These are phyloP conservation scores for Fusarium luffae DNA, from an alignment of 2,329 filamentous ascomycete species.

Conservation along the genomic window DNA sequence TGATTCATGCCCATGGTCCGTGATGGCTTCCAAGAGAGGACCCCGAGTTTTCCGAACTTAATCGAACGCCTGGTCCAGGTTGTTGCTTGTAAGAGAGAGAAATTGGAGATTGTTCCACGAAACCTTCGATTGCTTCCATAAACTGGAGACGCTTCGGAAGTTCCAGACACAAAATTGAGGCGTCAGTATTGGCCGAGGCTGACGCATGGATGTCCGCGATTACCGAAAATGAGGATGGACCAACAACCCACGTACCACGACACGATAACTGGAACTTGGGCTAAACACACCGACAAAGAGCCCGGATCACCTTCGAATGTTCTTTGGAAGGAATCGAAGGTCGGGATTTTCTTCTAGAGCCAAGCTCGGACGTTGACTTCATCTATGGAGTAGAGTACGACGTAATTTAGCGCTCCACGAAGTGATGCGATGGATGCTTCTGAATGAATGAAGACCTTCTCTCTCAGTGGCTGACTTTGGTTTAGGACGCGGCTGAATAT, in stretches of 20 bases:
- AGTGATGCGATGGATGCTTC: background rate
- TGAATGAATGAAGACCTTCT: background rate
- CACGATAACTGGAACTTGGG: background rate
- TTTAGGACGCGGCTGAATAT: background rate
- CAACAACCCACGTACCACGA: slow-evolving; percentile 1
- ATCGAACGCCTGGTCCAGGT: slow-evolving; percentile 4
- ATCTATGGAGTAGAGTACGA: slow-evolving; percentile 5
- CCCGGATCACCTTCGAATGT: slow-evolving; percentile 19
- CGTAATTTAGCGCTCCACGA: background rate
- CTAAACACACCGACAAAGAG: slow-evolving; percentile 25
- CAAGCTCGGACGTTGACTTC: slow-evolving; percentile 31
- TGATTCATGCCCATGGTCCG: slow-evolving; percentile 18
- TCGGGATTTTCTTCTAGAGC: slow-evolving; percentile 33
- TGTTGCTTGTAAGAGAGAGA: background rate
- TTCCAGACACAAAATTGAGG: slow-evolving; percentile 17
- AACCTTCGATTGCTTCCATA: background rate
- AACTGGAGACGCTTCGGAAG: background rate
- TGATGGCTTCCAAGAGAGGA: slow-evolving; percentile 3
- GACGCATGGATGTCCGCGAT: slow-evolving; percentile 28
- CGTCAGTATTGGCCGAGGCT: slow-evolving; percentile 26
- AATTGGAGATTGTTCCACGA: slow-evolving; percentile 13
- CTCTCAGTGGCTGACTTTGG: background rate
- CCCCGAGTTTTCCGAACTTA: slow-evolving; percentile 19
- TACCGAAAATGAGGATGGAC: slow-evolving; percentile 28
- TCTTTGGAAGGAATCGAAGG: slow-evolving; percentile 31